These are phyloP conservation scores for Calonectria crousiana DNA, from an alignment of 2,329 filamentous ascomycete species.

Conservation along the genomic window DNA sequence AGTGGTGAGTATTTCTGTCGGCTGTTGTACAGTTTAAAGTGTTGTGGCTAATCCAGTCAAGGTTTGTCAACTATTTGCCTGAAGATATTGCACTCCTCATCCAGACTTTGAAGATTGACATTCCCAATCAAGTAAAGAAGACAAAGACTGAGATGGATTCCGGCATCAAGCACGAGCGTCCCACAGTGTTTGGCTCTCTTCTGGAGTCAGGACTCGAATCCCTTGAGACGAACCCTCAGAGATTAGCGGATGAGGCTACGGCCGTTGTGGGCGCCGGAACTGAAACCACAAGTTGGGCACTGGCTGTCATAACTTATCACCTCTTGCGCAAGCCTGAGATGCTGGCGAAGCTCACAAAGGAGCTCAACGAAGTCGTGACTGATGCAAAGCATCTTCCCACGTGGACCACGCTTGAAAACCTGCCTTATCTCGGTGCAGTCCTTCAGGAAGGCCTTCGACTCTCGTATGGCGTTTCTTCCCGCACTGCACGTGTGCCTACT, in stretches of 20 bases:
- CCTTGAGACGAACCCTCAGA: background rate
- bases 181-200: constrained; percentile 9
- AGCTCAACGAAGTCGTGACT: background rate
- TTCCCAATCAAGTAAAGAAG: constrained; percentile 11
- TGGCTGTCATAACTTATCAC: constrained; percentile 8
- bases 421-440: constrained; percentile 9
- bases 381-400: constrained; percentile 4
- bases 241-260: constrained; percentile 8
- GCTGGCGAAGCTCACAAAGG: background rate
- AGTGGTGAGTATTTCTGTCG: background rate
- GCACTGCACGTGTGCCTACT: background rate
- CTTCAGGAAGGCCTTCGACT: constrained; percentile 9
- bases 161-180: constrained; percentile 6
- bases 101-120: constrained; percentile 6
- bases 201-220: background rate
- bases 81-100: constrained; percentile 5
- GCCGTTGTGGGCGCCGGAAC: constrained; percentile 11
- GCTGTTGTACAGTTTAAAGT: accelerated
- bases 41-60: background rate
- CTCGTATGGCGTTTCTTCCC: constrained; percentile 10
- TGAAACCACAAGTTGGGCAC: constrained; percentile 1
- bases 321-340: background rate
- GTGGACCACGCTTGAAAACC: background rate
- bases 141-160: constrained; percentile 1
- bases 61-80: constrained; percentile 10